Conservation (phyloP, 2,329 filamentous ascomycete species). For the Dactylella cylindrospora region DNA sequence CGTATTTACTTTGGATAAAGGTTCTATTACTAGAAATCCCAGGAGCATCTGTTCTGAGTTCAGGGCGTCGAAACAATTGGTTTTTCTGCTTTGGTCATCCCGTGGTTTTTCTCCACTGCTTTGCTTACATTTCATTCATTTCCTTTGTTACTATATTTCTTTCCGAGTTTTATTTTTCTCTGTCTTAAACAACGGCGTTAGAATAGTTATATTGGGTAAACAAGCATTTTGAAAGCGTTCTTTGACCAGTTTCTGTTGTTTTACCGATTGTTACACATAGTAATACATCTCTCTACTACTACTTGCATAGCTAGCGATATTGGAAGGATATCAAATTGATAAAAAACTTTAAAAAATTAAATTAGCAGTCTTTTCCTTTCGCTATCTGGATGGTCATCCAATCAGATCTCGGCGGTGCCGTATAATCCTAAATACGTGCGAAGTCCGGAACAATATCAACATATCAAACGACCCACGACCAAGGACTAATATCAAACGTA, state of each 20-base stretch:
- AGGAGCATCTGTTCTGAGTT: conserved; percentile 30
- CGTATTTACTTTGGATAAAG: conserved; percentile 25
- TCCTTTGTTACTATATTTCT: conserved; percentile 1
- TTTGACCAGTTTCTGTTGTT: neutral
- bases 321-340: conserved; percentile 14
- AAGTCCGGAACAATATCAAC: no score
- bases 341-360: conserved; percentile 10
- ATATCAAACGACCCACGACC: no score
- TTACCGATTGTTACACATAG: neutral
- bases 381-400: no score
- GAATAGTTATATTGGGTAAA: conserved; percentile 14
- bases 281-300: no score
- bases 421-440: no score
- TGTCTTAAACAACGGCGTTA: conserved; percentile 21
- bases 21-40: conserved; percentile 21
- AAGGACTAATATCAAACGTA: no score
- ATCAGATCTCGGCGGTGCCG: no score
- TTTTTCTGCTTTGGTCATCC: conserved; percentile 18
- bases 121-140: conserved; percentile 1
- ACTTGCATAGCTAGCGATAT: conserved; percentile 34
- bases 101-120: neutral
- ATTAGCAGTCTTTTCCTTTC: conserved; percentile 4
- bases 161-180: no score
- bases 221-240: no score
- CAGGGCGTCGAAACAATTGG: conserved; percentile 23